Evolutionary conservation across 2,329 filamentous ascomycete species (phyloP), one percentile per base, ranked within the genome.

Genomic region (Pyricularia sp.): DNA sequence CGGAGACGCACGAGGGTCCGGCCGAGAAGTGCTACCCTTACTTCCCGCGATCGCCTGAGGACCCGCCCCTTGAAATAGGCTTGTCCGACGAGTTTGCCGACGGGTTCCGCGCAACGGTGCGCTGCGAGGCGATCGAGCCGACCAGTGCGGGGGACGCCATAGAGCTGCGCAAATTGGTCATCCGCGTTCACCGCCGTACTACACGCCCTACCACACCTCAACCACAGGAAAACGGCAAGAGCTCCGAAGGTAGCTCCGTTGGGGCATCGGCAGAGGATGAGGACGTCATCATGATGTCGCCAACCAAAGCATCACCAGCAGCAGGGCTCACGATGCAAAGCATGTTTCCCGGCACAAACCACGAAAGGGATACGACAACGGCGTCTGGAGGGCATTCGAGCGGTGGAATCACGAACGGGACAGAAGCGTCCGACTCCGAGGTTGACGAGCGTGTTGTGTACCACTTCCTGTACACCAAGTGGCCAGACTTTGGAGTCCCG

Each of bases 401-500:
- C 68, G 20, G 28, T 31, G 20, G 31, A 6, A 68, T 30, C 20
- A 28, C 63, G n/a, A 61, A 26, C 23, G 42, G 42, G 7, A 67
- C 70, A 25, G 26, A 70, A 25, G 67, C 68, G 7, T 75, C 78
- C 26, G 75, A 77, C 6, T 72, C 75, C 26, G 79, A 77, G 26
- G 73, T 76, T 68, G 73, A 78, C 68, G 85, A 88, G 66, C 91
- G 89, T 72, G 83, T 86, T 20, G 85, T 97, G 65, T 93, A 89
- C 85, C 94, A 98, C 78, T 87, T 95, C 69, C 85, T 97, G 17
- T 98, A 96, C 80, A 89, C 87, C 61, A 88, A 87, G 69, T 97
- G 94, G 94, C 92, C 93, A 10, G 94, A 98, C 79, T 97, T 95
- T 78, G 90, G 90, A 36, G 92, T 96, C 2, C 93, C 94, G 0